phyloP scores from a whole-genome alignment of 305 asterid species.

The Rubia tinctorum region DNA sequence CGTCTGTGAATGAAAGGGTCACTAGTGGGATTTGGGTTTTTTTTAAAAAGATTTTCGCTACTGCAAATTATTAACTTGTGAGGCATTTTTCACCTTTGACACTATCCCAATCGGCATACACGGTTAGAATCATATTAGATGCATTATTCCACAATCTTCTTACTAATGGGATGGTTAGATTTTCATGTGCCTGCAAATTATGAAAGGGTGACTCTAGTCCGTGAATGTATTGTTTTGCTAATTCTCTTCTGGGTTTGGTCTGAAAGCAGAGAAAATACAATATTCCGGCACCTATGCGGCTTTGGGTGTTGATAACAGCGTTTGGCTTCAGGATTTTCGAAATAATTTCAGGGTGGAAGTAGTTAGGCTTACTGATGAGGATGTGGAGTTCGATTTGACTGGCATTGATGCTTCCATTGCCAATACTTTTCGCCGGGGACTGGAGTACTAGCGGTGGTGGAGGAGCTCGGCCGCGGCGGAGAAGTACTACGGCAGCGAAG shows the following conservation, averaged over 20 bases:
- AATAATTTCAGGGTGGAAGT: conserved; percentile 65
- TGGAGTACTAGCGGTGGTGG: too few species aligned
- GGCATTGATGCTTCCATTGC: conserved; percentile 90
- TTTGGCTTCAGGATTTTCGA: conserved; percentile 56
- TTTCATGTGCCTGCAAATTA: background rate
- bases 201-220: too few species aligned
- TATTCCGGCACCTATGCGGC: conserved; percentile 83
- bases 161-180: background rate
- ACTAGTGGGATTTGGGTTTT: too few species aligned
- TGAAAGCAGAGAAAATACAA: conserved; percentile 61
- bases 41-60: too few species aligned
- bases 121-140: background rate
- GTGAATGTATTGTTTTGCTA: too few species aligned
- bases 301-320: conserved; percentile 83
- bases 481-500: too few species aligned
- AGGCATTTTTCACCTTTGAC: too few species aligned
- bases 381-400: conserved; percentile 82
- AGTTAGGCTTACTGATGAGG: conserved; percentile 50
- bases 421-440: conserved; percentile 88
- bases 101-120: too few species aligned
- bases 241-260: conserved; percentile 2
- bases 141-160: background rate
- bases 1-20: too few species aligned
- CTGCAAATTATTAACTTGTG: too few species aligned
- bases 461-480: too few species aligned